Percentiles rank a stretch among this genome's conserved stretches.
phyloP scores from a whole-genome alignment of 768 basidiomycete genomes.

The Naganishia vaughanmartiniae region DNA sequence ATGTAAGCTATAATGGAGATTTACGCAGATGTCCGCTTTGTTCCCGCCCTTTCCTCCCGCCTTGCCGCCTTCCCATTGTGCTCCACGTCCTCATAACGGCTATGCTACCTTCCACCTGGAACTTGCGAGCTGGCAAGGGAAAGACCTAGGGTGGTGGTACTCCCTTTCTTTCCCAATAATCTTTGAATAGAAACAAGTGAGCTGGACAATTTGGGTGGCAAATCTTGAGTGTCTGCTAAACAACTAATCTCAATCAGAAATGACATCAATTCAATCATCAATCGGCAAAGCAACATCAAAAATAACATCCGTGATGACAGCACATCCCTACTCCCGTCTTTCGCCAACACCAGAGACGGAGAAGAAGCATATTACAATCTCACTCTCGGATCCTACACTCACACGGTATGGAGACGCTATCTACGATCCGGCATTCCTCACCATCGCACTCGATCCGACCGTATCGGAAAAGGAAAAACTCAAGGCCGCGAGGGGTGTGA shows the following conservation, averaged over 20 bases:
- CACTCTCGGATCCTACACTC: constrained; percentile 16
- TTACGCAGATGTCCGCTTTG: background rate
- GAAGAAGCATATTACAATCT: constrained; percentile 22
- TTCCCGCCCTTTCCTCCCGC: background rate
- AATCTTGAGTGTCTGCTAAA: background rate
- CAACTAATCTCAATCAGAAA: background rate
- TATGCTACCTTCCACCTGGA: background rate
- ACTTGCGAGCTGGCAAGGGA: background rate
- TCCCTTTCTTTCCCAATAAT: background rate
- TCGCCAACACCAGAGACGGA: constrained; percentile 1
- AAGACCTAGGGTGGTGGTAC: constrained; percentile 18
- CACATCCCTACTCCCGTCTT: constrained; percentile 12
- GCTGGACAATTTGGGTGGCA: background rate
- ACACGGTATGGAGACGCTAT: constrained; percentile 20
- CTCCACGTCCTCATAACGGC: background rate
- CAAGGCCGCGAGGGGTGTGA: constrained; percentile 16
- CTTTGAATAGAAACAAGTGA: background rate
- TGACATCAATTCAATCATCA: background rate
- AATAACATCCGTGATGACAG: background rate
- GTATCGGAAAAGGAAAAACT: constrained; percentile 25
- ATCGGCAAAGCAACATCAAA: constrained; percentile 2
- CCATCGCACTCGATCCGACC: constrained; percentile 16
- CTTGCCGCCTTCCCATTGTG: background rate
- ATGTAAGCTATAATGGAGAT: too few relatives aligned
- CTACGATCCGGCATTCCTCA: constrained; percentile 16